Evolutionary conservation across 2,329 filamentous ascomycete genomes (phyloP), one percentile per base, ranked within the genome.

Genomic region (Chaetomium sp.): DNA sequence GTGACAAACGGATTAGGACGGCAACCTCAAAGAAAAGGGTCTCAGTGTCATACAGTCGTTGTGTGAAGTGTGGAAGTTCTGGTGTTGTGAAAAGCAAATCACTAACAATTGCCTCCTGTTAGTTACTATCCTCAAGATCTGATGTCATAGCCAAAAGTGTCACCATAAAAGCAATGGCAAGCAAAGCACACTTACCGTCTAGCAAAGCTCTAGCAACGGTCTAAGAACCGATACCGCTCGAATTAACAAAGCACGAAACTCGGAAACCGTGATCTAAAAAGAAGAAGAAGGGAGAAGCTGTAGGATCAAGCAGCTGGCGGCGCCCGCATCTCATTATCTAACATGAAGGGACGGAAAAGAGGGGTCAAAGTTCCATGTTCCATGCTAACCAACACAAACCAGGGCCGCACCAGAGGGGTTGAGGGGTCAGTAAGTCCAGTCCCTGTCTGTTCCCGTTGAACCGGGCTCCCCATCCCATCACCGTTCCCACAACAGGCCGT

Each of bases 261-360:
- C 19, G 19, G 19, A 27, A 27, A 27, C 19, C 19, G 32, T 43
- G 49, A 37, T 42, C 47, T 43, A 48, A 45, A 12, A 38, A 33
- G 6, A 6, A 35, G 38, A 44, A 52, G 38, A 44, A 27, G 52
- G 57, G 58, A 53, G 56, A 50, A 48, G 53, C 53, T 58, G 59
- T 53, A 33, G 44, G 14, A 14, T 35, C 19, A 3, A 27, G 19
- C 19, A 27, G 19, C 19, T 27, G 19, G 19, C 19, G 19, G 19
- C 19, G 19, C 19, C 19, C 19, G 19, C 19, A 52, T 59, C 60
- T 58, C 55, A 56, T 58, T 59, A 59, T 60, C 38, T 43, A 43
- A 27, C 5, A 19, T 37, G 19, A 54, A 48, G 44, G 46, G 34
- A 37, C 50, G 37, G 27, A 40, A 47, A 36, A 55, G 49, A 44